Base-by-base conservation (phyloP, 148 eudicot species). In the Euryodendron excelsum region DNA sequence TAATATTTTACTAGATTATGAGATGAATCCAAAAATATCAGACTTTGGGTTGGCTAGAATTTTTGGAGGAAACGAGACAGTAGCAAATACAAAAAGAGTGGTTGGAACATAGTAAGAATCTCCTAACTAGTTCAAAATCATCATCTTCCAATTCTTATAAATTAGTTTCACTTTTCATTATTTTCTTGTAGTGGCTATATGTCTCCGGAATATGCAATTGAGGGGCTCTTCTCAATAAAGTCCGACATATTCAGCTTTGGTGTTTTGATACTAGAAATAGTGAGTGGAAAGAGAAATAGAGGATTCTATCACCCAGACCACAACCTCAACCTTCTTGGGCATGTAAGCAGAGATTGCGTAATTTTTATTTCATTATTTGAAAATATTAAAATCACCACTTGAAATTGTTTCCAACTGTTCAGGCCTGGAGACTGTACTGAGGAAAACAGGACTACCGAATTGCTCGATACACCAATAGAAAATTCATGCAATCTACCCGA, bases 371-470 rank as follows among this genome's bases (percentile, higher is more conserved):
- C 2, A 17, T 52, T 9, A 1, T 9, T 9, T 4, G 12, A 9
- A 52, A 52, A 52, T 2, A 9, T 52, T 17, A 52, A 52, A 52
- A 11, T 17, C 11, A 52, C 14, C 58, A 8, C 14, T 17, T 8
- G 20, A 8, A 52, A 2, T 52, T 11, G 58, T n/a, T n/a, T n/a
- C n/a, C n/a, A n/a, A n/a, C 28, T 58, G 61, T 58, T 20, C 75
- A 83, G 85, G 82, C 80, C n/a, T 83, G 86, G 86, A 50, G 21
- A 31, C 80, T 76, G 0, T 58, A 69, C 27, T n/a, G 72, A 56
- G 10, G 80, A 83, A 76, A 80, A 31, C 44, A 79, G 69, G 45
- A 28, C 78, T 30, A 6, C 53, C 34, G 80, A 76, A 59, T n/a
- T 83, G 20, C 52, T 72, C 3, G 83, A 80, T 59, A 17, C 21